Evolutionary conservation across 768 basidiomycete species (phyloP).

Genomic region (Pisolithus sp.): DNA sequence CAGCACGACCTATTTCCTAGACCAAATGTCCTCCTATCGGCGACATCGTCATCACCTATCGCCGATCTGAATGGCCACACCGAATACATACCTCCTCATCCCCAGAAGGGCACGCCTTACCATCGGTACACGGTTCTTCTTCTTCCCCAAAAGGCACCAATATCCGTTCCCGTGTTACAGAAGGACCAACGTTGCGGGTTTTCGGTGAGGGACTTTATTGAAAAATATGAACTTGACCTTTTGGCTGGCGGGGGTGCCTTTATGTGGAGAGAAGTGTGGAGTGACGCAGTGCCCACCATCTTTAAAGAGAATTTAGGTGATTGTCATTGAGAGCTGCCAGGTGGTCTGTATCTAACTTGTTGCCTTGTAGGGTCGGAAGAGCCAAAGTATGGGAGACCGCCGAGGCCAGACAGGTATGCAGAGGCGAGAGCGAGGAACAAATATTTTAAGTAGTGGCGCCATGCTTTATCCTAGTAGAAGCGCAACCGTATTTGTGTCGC

Average conservation of each 20-base stretch:
- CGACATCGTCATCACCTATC: conserved; percentile 37
- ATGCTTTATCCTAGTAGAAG: not conserved
- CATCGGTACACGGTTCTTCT: conserved; percentile 84
- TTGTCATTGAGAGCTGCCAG: conserved; percentile 23
- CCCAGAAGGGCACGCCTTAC: conserved; percentile 80
- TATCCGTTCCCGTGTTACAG: conserved; percentile 41
- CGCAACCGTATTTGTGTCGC: not conserved
- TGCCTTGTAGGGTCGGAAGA: conserved; percentile 15
- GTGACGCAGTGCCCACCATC: conserved; percentile 54
- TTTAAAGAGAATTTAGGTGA: conserved; percentile 62
- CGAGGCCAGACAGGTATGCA: conserved; percentile 26
- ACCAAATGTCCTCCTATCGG: conserved; percentile 77
- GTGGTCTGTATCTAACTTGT: not conserved
- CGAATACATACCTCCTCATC: conserved; percentile 85
- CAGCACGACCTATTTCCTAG: conserved; percentile 30
- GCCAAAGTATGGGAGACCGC: conserved; percentile 20
- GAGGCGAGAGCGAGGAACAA: conserved; percentile 22
- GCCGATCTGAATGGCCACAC: conserved; percentile 50
- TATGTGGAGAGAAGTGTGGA: conserved; percentile 83
- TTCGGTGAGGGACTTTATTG: conserved; percentile 57
- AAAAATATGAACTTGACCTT: conserved; percentile 46
- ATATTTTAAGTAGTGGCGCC: not conserved
- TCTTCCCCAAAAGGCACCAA: conserved; percentile 55
- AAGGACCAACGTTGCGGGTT: conserved; percentile 52
- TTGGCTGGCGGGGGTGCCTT: conserved; percentile 63